These are phyloP conservation scores for Castanea mollissima DNA, from an alignment of 306 rosid species.

Conservation along the genomic window DNA sequence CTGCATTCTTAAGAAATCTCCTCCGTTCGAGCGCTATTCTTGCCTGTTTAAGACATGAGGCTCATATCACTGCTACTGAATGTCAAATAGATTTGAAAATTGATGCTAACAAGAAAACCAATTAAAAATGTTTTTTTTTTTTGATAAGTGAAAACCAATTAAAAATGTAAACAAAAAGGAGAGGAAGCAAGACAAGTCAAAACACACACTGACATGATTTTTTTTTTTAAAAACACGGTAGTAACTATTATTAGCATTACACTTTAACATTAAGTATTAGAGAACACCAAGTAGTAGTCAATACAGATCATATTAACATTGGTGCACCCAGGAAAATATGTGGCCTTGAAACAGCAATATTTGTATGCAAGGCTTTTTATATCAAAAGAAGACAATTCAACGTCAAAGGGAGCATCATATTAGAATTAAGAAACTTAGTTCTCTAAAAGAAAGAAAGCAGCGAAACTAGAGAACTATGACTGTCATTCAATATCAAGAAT, in stretches of 20 bases:
- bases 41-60: slow-evolving; percentile 58
- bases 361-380: background rate
- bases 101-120: background rate
- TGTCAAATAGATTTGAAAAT: slow-evolving; percentile 14
- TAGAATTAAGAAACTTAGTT: no score
- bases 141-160: background rate
- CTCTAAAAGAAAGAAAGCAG: background rate
- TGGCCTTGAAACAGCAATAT: background rate
- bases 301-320: background rate
- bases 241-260: slow-evolving; percentile 10
- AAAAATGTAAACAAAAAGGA: slow-evolving; percentile 11
- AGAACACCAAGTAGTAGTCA: background rate
- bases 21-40: slow-evolving; percentile 97
- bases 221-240: background rate
- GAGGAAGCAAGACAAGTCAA: background rate
- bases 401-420: background rate
- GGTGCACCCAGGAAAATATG: background rate
- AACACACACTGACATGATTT: background rate
- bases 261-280: background rate
- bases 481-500: background rate
- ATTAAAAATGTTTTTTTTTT: no score
- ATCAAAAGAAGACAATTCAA: background rate
- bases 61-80: slow-evolving; percentile 22
- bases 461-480: background rate
- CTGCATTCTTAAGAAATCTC: slow-evolving; percentile 87